Evolutionary conservation across 805 yeast genomes (phyloP), one percentile per base, ranked within the genome.

Genomic region (Cyberlindnera americana): DNA sequence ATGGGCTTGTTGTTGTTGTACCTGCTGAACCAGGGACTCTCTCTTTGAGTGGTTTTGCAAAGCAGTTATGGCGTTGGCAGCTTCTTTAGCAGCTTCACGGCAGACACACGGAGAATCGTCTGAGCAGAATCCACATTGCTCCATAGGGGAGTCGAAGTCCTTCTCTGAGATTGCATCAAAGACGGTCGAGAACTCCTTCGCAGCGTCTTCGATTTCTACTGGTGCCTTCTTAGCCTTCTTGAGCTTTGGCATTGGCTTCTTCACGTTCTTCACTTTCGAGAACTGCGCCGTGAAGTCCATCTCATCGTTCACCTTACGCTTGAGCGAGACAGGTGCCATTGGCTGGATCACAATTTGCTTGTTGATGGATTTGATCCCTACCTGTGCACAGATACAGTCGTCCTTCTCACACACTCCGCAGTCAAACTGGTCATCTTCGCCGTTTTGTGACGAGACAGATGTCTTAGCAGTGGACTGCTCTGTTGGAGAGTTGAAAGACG

Each of bases 21-120:
- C 37, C 17, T 33, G 38, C 15, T 40, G 35, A 2, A 37, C 38
- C 14, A 40, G 34, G 1, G 56, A 49, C n/a, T 49, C 49, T 30
- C 41, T 46, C 41, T 45, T 44, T 32, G 55, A 48, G 30, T 47
- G 54, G 16, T 44, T 47, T 29, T 53, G 59, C n/a, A 53, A 30
- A 35, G 50, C 56, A 3, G 60, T 51, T 18, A 55, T 56, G n/a
- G 60, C 58, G 34, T 61, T 63, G n/a, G 63, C 64, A 25, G 66
- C 64, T 37, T 64, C 71, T 15, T 63, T 63, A 1, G 73, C 76
- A 14, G 78, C 84, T 50, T 88, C 96, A 19, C 91, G 77, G 59
- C 97, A 91, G 3, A 91, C 84, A 63, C 98, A 91, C 2, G 95
- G 90, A 0, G 95, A 81, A 50, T 81, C 93, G 50, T 86, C 95